Evolutionary conservation across 75 land plant genomes (phyloP).

Genomic region (Larix kaempferi): DNA sequence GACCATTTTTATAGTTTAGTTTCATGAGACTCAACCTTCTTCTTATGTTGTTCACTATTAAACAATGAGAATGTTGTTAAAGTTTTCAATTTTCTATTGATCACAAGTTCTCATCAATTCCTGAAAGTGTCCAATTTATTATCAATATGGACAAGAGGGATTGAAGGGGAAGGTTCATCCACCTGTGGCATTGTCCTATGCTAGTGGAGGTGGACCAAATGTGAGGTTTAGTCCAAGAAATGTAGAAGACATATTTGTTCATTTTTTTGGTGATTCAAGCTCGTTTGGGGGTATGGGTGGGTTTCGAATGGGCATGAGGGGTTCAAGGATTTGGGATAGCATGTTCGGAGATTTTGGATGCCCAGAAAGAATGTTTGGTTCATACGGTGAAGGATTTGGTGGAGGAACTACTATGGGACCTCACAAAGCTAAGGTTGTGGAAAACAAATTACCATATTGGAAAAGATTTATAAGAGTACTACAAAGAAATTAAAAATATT

Average conservation of each 20-base stretch:
- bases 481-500: constrained; percentile 97
- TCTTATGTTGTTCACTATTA: background rate
- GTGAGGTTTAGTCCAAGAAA: constrained; percentile 67
- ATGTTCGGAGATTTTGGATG: constrained; percentile 71
- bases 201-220: constrained; percentile 28
- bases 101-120: constrained; percentile 82
- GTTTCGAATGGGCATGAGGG: constrained; percentile 21
- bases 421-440: constrained; percentile 75
- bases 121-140: constrained; percentile 75
- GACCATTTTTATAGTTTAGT: background rate
- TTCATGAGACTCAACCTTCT: background rate
- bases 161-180: constrained; percentile 74
- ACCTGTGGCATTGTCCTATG: constrained; percentile 19
- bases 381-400: constrained; percentile 41
- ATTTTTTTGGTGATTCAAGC: constrained; percentile 64
- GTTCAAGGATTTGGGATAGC: constrained; percentile 37
- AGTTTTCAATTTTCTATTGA: background rate
- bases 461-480: constrained; percentile 81
- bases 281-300: constrained; percentile 49
- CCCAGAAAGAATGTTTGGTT: constrained; percentile 34
- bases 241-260: constrained; percentile 72
- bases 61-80: background rate
- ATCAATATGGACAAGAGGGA: constrained; percentile 90
- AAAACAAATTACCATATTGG: constrained; percentile 64
- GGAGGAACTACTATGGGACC: constrained; percentile 32